Evolutionary conservation across 139 green algal genomes (phyloP).

Genomic region (Chlorokybus atmophyticus): DNA sequence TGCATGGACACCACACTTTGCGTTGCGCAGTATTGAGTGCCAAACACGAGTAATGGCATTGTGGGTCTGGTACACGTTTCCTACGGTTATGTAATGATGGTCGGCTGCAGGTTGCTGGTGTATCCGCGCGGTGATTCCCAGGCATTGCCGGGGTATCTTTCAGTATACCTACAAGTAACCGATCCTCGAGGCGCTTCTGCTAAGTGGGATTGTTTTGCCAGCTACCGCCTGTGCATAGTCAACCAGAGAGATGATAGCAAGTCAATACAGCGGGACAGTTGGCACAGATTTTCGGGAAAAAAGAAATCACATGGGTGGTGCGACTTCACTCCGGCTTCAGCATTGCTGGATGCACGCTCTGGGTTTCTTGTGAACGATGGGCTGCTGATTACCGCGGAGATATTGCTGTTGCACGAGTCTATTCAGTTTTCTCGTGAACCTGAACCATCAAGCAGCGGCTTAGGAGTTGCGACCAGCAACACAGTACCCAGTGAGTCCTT

Average conservation of each 20-base stretch:
- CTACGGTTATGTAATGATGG: not conserved
- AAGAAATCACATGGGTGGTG: constrained; percentile 62
- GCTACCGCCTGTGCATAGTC: constrained; percentile 37
- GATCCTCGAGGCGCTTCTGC: constrained; percentile 17
- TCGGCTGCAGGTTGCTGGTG: constrained; percentile 37
- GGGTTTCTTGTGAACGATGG: constrained; percentile 39
- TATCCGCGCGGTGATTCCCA: constrained; percentile 47
- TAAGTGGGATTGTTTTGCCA: constrained; percentile 51
- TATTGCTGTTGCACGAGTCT: constrained; percentile 42
- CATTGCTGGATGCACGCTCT: constrained; percentile 28
- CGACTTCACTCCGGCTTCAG: constrained; percentile 41
- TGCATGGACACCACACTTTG: too few species aligned
- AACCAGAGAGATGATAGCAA: constrained; percentile 30
- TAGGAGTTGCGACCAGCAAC: not conserved
- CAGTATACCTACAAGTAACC: constrained; percentile 38
- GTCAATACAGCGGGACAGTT: constrained; percentile 38
- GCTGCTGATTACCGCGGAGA: constrained; percentile 46
- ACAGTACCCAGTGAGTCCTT: constrained; percentile 29
- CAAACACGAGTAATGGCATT: too few species aligned
- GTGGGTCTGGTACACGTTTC: too few species aligned
- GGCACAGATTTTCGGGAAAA: constrained; percentile 44
- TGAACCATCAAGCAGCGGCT: constrained; percentile 5
- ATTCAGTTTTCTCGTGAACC: constrained; percentile 27
- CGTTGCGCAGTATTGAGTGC: too few species aligned
- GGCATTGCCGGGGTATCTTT: constrained; percentile 42